Conservation (phyloP, 2,329 filamentous ascomycete species). For the Fusarium verrucosum region DNA sequence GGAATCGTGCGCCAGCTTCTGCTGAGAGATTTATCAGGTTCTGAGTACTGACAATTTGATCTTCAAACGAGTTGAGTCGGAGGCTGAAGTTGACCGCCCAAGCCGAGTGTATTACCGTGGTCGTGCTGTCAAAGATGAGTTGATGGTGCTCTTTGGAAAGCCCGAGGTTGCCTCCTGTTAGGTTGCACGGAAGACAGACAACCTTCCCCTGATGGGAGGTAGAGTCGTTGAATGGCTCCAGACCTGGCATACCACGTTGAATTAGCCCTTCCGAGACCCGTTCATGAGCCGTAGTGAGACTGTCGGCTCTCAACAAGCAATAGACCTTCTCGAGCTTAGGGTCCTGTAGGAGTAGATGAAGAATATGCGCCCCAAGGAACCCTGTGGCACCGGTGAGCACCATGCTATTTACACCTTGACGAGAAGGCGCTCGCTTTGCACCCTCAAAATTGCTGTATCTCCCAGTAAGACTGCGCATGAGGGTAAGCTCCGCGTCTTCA, state of each 20-base stretch:
- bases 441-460: slow-evolving; percentile 21
- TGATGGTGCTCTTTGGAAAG: background rate
- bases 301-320: slow-evolving; percentile 55
- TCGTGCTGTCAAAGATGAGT: background rate
- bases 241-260: background rate
- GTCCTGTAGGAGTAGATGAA: slow-evolving; percentile 31
- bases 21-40: slow-evolving; percentile 55
- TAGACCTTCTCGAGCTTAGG: slow-evolving; percentile 5
- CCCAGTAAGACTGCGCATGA: slow-evolving; percentile 9
- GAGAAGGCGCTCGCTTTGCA: fast-evolving
- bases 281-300: slow-evolving; percentile 5
- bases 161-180: slow-evolving; percentile 13
- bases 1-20: slow-evolving; percentile 46
- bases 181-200: slow-evolving; percentile 28
- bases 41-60: slow-evolving; percentile 56
- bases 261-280: slow-evolving; percentile 24
- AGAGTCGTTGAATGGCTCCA: background rate
- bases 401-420: background rate
- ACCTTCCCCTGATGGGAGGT: background rate
- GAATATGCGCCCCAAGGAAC: slow-evolving; percentile 68
- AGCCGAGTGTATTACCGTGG: slow-evolving; percentile 57
- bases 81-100: slow-evolving; percentile 68
- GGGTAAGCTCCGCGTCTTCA: background rate
- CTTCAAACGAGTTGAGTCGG: slow-evolving; percentile 59
- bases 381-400: slow-evolving; percentile 73